Percentiles rank a stretch among this genome's conserved stretches.
These are phyloP conservation scores for Phalaenopsis equestris DNA, from an alignment of 106 monocot species.

Conservation along the genomic window DNA sequence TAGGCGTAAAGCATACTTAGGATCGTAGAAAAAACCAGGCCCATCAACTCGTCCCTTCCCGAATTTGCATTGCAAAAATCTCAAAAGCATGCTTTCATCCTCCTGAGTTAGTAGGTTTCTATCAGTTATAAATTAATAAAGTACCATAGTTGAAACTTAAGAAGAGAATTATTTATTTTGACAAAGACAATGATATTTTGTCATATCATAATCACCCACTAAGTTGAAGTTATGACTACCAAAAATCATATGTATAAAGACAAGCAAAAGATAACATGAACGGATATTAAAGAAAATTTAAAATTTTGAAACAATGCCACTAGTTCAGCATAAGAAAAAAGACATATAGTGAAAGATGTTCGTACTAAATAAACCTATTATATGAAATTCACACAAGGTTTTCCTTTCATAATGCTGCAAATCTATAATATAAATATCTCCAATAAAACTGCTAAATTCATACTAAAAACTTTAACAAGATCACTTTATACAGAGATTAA, in stretches of 20 bases:
- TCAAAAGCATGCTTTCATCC: slow-evolving; percentile 84
- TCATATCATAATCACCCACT: not conserved
- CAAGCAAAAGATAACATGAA: not conserved
- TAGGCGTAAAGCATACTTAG: slow-evolving; percentile 85
- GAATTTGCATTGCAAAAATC: slow-evolving; percentile 89
- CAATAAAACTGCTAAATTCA: too few species aligned
- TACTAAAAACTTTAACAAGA: too few species aligned
- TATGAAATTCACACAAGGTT: too few species aligned
- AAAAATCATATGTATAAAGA: not conserved
- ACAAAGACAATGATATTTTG: not conserved
- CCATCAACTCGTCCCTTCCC: slow-evolving; percentile 67
- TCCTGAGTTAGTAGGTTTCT: slow-evolving; percentile 34
- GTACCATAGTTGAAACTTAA: not conserved
- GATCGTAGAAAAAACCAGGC: slow-evolving; percentile 86
- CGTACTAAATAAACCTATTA: too few species aligned
- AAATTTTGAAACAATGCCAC: not conserved
- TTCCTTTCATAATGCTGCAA: too few species aligned
- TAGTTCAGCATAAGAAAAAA: too few species aligned
- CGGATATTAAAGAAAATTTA: not conserved
- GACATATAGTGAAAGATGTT: too few species aligned
- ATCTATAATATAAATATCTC: too few species aligned
- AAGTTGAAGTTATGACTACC: not conserved
- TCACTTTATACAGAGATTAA: too few species aligned
- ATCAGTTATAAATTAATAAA: not conserved
- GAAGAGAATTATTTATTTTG: not conserved